A percentile compares a stretch with the other conserved stretches of the same genome.
These are phyloP conservation scores for Breviolum minutum DNA, from an alignment of 73 alveolate species.

Conservation along the genomic window DNA sequence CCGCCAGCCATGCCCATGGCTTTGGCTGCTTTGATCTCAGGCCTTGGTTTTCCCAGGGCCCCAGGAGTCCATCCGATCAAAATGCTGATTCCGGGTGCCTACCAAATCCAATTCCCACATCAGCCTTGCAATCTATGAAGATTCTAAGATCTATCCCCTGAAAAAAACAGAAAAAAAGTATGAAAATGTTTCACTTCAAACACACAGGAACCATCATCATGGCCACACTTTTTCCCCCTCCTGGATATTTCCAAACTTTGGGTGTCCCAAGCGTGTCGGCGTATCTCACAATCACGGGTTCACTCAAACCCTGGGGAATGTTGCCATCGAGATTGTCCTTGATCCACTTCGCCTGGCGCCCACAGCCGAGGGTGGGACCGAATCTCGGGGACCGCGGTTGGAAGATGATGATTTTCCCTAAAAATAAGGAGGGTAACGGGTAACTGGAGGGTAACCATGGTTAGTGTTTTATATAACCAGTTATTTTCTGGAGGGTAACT, in stretches of 20 bases:
- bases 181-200: too few relatives aligned
- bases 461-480: too few relatives aligned
- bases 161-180: too few relatives aligned
- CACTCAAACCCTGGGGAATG: conserved; percentile 74
- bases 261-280: conserved; percentile 56
- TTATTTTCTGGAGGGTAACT: neutral
- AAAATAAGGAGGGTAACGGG: neutral
- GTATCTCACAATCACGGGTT: conserved; percentile 54
- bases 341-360: conserved; percentile 76
- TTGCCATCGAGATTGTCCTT: conserved; percentile 67
- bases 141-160: too few relatives aligned
- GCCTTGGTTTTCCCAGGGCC: conserved; percentile 53
- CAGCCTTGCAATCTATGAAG: too few relatives aligned
- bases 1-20: conserved; percentile 40
- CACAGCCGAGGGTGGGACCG: neutral
- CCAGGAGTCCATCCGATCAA: too few relatives aligned
- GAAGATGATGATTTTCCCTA: neutral
- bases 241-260: neutral
- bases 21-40: conserved; percentile 85
- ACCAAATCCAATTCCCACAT: too few relatives aligned
- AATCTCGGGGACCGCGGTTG: neutral
- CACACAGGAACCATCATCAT: too few relatives aligned
- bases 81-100: too few relatives aligned
- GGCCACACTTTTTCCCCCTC: too few relatives aligned
- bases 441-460: too few relatives aligned